Conservation (phyloP, 257 asterid genomes). For the Forsythia suspensa region DNA sequence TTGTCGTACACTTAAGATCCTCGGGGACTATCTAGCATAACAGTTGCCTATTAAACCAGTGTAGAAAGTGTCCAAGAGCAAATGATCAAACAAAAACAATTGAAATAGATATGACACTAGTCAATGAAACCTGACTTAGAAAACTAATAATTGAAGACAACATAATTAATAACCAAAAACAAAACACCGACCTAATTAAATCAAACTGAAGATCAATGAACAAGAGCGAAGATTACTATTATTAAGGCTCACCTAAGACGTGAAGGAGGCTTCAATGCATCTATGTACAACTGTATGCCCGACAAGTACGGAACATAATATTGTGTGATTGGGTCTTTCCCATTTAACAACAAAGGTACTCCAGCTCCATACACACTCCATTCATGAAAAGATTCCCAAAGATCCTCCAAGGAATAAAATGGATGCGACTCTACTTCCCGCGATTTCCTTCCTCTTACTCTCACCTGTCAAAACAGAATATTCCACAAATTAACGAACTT, state of each 20-base stretch:
- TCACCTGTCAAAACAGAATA: conserved; percentile 21
- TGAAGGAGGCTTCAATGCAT: conserved; percentile 24
- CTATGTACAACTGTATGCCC: conserved; percentile 43
- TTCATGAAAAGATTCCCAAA: conserved; percentile 34
- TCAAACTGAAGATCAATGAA: neutral
- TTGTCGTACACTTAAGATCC: neutral
- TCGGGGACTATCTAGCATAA: neutral
- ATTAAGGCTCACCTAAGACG: conserved; percentile 30
- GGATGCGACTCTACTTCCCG: conserved; percentile 24
- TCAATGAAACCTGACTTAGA: neutral
- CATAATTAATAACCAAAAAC: neutral
- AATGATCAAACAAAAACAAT: neutral
- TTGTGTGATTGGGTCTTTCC: conserved; percentile 27
- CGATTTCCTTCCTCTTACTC: conserved; percentile 15
- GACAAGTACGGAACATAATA: conserved; percentile 45
- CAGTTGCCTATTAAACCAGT: neutral
- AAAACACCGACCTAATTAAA: neutral
- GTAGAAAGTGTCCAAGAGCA: neutral
- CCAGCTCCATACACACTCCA: conserved; percentile 49
- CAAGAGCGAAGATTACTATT: neutral
- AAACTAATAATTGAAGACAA: neutral
- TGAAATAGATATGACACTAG: neutral
- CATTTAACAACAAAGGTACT: conserved; percentile 34
- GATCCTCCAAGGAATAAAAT: conserved; percentile 35
- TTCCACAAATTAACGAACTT: neutral